phyloP scores from a whole-genome alignment of 2,329 filamentous ascomycete species.

The Fonsecaea erecta region DNA sequence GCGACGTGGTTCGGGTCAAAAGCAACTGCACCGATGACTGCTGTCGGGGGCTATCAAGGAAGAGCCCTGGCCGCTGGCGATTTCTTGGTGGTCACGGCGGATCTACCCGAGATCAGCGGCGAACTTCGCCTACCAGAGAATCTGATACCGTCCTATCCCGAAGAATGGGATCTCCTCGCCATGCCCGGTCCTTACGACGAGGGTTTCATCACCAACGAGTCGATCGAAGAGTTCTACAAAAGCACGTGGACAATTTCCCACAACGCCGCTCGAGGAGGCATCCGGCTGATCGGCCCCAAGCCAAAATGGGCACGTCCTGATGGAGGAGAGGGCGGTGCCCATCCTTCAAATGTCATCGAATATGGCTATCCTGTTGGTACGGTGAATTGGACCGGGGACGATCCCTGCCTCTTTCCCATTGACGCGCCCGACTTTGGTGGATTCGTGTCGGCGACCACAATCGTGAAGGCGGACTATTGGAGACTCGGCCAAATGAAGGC shows the following conservation, averaged over 20 bases:
- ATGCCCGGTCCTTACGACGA: conserved; percentile 63
- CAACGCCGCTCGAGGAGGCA: conserved; percentile 64
- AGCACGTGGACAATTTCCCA: conserved; percentile 66
- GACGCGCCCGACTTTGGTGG: conserved; percentile 67
- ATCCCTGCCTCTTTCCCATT: conserved; percentile 63
- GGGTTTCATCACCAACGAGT: conserved; percentile 57
- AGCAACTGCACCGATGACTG: conserved; percentile 62
- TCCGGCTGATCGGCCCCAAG: conserved; percentile 63
- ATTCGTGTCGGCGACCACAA: conserved; percentile 61
- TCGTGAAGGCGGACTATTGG: conserved; percentile 64
- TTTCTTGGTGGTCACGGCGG: conserved; percentile 53
- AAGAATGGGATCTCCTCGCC: conserved; percentile 58
- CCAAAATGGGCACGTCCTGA: conserved; percentile 63
- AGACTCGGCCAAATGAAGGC: conserved; percentile 66
- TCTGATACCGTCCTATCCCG: conserved; percentile 56
- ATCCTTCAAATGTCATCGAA: conserved; percentile 64
- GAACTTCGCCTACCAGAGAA: conserved; percentile 50
- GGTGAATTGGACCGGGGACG: conserved; percentile 66
- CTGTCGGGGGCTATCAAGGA: conserved; percentile 65
- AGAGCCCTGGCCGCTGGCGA: conserved; percentile 61
- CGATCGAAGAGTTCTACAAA: conserved; percentile 62
- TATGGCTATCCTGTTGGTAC: conserved; percentile 65
- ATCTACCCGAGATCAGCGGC: conserved; percentile 43
- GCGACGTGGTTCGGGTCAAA: conserved; percentile 64
- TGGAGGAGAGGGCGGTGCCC: conserved; percentile 67